Evolutionary conservation across 352 stramenopile genomes (phyloP), one percentile per base, ranked within the genome.

Genomic region (Phytophthora boehmeriae): DNA sequence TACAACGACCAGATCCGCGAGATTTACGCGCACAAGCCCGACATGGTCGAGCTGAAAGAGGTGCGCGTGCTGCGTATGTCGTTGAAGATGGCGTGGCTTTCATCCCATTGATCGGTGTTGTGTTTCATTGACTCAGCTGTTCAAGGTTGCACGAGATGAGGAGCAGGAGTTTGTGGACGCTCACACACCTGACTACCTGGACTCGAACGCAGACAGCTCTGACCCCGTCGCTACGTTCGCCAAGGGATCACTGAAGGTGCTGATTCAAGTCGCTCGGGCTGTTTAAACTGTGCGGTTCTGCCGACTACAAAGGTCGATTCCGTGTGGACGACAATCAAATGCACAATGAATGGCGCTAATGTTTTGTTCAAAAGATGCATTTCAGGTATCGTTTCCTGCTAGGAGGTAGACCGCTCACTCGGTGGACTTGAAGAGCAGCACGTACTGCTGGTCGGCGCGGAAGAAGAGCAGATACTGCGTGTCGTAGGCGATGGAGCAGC

Each of bases 401-500:
- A 23, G 54, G 16, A 23, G 49, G 39, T 10, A 39, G 25, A 0
- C 22, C 55, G 23, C 23, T 85, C 54, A 93, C 58, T 93, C 83
- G 19, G 75, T 83, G 5, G 85, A 94, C 63, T 94, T 92, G 61
- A 95, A 95, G 32, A 95, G 71, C 35, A 96, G 69, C 6, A 94
- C 71, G 70, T 95, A 84, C 30, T 90, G 78, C 71, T 93, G 81
- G 51, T 95, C 86, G 30, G 86, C 80, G 36, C 80, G 77, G 55
- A 96, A 95, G 66, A 95, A 97, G 30, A 97, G 80, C 48, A 97
- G 54, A 52, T 89, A 91, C 60, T 97, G 91, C 25, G 89, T 95
- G 63, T 97, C 85, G 70, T 97, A 95, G 27, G 90, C 90, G 28
- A 97, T 85, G 19, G 90, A 97, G 66, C 90, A 97, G 10, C 88